A percentile compares a stretch with the other conserved stretches of the same genome.
Evolutionary conservation across 495 filamentous ascomycete genomes (phyloP).

Genomic region (Neurospora sp.): DNA sequence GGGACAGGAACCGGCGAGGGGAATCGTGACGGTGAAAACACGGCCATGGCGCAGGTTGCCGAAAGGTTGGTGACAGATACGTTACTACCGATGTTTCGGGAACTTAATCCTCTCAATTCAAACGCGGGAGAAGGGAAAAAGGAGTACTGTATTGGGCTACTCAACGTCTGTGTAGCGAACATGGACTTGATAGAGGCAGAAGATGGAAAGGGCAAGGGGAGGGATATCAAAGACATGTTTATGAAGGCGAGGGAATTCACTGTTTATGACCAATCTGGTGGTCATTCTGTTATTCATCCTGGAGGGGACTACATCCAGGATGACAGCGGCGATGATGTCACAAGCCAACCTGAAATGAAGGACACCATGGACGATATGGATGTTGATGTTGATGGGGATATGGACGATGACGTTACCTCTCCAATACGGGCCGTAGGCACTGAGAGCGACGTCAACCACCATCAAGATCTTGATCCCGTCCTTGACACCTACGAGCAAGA

Average conservation of each 20-base stretch:
- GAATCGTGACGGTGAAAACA: not conserved
- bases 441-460: not conserved
- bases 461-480: slow-evolving; percentile 14
- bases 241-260: slow-evolving; percentile 56
- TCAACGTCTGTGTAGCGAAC: slow-evolving; percentile 83
- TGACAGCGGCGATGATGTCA: not conserved
- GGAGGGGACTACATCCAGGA: not conserved
- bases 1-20: no score
- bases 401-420: not conserved
- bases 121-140: not conserved
- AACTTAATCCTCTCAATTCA: slow-evolving; percentile 48
- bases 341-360: not conserved
- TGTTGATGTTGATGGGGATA: not conserved
- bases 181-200: slow-evolving; percentile 45
- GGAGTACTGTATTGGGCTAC: slow-evolving; percentile 68
- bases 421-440: no score
- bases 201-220: not conserved
- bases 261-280: slow-evolving; percentile 16
- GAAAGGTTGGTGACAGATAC: slow-evolving; percentile 60
- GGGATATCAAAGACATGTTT: slow-evolving; percentile 63
- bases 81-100: slow-evolving; percentile 60
- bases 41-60: slow-evolving; percentile 43
- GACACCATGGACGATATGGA: not conserved
- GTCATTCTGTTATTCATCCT: not conserved
- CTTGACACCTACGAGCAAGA: not conserved